phyloP scores from a whole-genome alignment of 2,329 filamentous ascomycete genomes.

The Aspergillus sp. region DNA sequence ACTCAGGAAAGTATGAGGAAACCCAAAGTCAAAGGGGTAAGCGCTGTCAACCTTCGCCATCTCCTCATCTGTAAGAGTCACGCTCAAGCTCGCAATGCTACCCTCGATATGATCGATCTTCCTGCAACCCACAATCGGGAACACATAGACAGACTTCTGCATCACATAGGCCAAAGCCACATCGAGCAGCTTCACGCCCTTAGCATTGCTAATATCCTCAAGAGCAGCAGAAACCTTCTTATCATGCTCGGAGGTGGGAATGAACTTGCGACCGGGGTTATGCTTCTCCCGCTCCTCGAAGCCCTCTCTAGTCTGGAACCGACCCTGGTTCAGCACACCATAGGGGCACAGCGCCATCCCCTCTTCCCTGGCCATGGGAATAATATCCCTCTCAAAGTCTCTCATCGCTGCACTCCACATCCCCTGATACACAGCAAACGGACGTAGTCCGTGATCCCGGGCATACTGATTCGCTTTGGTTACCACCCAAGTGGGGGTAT shows the following conservation, averaged over 20 bases:
- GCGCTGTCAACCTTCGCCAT: conserved; percentile 56
- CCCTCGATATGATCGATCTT: conserved; percentile 54
- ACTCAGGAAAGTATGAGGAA: conserved; percentile 42
- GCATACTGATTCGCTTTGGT: conserved; percentile 60
- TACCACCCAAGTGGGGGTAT: conserved; percentile 68
- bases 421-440: conserved; percentile 71
- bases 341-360: conserved; percentile 63
- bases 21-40: conserved; percentile 41
- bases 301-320: conserved; percentile 46
- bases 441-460: conserved; percentile 66
- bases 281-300: conserved; percentile 30
- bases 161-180: conserved; percentile 55
- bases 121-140: conserved; percentile 55
- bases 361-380: conserved; percentile 65
- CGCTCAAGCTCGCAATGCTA: conserved; percentile 56
- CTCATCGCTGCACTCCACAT: conserved; percentile 62
- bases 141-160: conserved; percentile 52
- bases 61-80: conserved; percentile 55
- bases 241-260: conserved; percentile 15
- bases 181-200: conserved; percentile 12
- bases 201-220: conserved; percentile 6
- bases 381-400: conserved; percentile 70
- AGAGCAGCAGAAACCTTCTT: conserved; percentile 17
- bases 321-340: conserved; percentile 34
- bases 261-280: conserved; percentile 25